A percentile compares a stretch with the other conserved stretches of the same genome.
phyloP scores from a whole-genome alignment of 1,139 yeast genomes.

The Nakaseomyces glabratus region DNA sequence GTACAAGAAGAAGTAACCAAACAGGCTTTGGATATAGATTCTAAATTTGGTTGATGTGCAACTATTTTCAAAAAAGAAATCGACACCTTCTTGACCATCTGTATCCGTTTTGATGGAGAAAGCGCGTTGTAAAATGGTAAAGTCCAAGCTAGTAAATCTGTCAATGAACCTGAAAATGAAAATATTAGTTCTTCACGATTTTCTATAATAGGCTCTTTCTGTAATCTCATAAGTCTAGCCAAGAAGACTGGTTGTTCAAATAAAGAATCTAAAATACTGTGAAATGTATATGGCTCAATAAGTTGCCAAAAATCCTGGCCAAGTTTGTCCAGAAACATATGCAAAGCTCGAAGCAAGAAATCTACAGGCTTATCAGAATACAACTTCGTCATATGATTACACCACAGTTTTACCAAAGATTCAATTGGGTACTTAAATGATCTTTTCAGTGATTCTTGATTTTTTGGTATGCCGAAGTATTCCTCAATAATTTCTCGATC shows the following conservation, averaged over 20 bases:
- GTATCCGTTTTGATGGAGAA: conserved; percentile 28
- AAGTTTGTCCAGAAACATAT: conserved; percentile 35
- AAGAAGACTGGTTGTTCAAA: conserved; percentile 25
- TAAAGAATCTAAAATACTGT: conserved; percentile 48
- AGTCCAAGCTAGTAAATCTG: conserved; percentile 32
- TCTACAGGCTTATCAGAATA: conserved; percentile 49
- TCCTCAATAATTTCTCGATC: conserved; percentile 36
- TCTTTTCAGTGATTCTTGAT: conserved; percentile 38
- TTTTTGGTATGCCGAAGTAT: conserved; percentile 38
- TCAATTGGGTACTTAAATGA: conserved; percentile 36
- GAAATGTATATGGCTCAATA: conserved; percentile 43
- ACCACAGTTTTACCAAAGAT: conserved; percentile 39
- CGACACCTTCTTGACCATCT: conserved; percentile 31
- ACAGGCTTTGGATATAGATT: conserved; percentile 29
- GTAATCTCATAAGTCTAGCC: conserved; percentile 20
- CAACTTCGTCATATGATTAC: conserved; percentile 37
- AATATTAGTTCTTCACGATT: conserved; percentile 29
- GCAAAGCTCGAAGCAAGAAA: conserved; percentile 40
- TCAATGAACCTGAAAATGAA: conserved; percentile 22
- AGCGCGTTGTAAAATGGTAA: conserved; percentile 29
- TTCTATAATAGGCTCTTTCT: conserved; percentile 23
- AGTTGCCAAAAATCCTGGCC: conserved; percentile 43
- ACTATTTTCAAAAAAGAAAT: conserved; percentile 28
- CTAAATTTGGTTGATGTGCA: conserved; percentile 20
- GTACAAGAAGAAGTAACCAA: conserved; percentile 30